phyloP scores from a whole-genome alignment of 2,329 filamentous ascomycete species.

The Sporothrix pallida region DNA sequence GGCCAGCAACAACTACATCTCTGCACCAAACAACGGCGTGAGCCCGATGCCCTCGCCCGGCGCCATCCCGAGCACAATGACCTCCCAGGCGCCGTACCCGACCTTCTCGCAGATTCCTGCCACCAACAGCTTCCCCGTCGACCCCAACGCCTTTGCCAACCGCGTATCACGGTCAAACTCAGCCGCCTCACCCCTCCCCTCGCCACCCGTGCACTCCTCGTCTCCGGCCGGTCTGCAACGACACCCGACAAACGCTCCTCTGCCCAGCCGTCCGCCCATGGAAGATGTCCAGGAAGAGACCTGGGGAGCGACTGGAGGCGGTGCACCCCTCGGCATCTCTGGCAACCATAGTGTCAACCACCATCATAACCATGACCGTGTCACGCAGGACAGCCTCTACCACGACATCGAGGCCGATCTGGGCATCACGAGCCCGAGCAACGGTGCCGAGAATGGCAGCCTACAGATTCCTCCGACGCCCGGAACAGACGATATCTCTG shows the following conservation, averaged over 20 bases:
- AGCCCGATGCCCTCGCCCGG: slow-evolving; percentile 45
- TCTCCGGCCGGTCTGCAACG: slow-evolving; percentile 57
- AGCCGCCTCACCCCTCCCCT: slow-evolving; percentile 54
- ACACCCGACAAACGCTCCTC: slow-evolving; percentile 65
- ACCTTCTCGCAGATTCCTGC: slow-evolving; percentile 59
- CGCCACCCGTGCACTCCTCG: slow-evolving; percentile 51
- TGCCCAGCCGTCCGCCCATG: slow-evolving; percentile 59
- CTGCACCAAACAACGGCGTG: slow-evolving; percentile 45
- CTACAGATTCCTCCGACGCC: slow-evolving; percentile 43
- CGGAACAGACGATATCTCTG: slow-evolving; percentile 6
- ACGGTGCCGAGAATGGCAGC: slow-evolving; percentile 54
- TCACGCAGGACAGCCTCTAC: slow-evolving; percentile 60
- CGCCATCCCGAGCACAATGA: slow-evolving; percentile 40
- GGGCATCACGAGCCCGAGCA: slow-evolving; percentile 53
- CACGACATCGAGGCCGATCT: slow-evolving; percentile 64
- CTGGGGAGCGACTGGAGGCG: slow-evolving; percentile 41
- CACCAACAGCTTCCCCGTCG: slow-evolving; percentile 56
- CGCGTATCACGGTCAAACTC: slow-evolving; percentile 57
- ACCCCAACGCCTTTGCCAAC: slow-evolving; percentile 54
- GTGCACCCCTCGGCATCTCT: slow-evolving; percentile 29
- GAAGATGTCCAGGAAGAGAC: slow-evolving; percentile 53
- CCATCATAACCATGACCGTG: slow-evolving; percentile 37
- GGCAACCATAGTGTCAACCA: slow-evolving; percentile 4
- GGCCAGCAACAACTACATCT: slow-evolving; percentile 35
- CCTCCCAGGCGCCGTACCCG: slow-evolving; percentile 59